Conservation (phyloP, 2,329 filamentous ascomycete genomes). For the Diaporthe sp. region DNA sequence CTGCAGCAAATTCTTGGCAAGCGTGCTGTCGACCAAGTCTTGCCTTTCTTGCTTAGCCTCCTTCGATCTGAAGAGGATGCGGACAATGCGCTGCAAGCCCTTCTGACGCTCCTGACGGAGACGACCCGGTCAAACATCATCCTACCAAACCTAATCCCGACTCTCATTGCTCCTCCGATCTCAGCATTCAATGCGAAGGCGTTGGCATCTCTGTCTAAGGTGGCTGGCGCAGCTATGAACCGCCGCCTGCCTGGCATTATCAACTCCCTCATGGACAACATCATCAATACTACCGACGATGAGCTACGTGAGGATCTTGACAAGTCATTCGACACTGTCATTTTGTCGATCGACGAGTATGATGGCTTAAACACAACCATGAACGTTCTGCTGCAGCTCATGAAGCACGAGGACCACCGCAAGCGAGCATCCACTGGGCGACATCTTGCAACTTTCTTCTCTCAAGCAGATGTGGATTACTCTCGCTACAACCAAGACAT, state of each 20-base stretch:
- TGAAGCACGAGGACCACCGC: slow-evolving; percentile 93
- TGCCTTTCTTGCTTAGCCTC: slow-evolving; percentile 92
- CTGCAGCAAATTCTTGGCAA: slow-evolving; percentile 95
- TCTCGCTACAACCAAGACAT: slow-evolving; percentile 97
- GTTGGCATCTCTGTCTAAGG: slow-evolving; percentile 91
- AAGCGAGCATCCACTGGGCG: slow-evolving; percentile 83
- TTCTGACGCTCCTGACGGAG: slow-evolving; percentile 94
- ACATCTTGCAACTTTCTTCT: slow-evolving; percentile 90
- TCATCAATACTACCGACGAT: slow-evolving; percentile 84
- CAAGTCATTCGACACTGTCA: slow-evolving; percentile 86
- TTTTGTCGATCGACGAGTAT: slow-evolving; percentile 94
- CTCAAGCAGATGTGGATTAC: slow-evolving; percentile 85
- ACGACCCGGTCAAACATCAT: slow-evolving; percentile 96
- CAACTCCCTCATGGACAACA: slow-evolving; percentile 94
- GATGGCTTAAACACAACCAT: slow-evolving; percentile 96
- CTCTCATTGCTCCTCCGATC: slow-evolving; percentile 90
- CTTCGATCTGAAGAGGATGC: slow-evolving; percentile 88
- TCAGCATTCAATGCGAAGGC: slow-evolving; percentile 95
- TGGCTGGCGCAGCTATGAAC: slow-evolving; percentile 92
- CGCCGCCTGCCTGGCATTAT: slow-evolving; percentile 90
- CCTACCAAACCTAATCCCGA: slow-evolving; percentile 94
- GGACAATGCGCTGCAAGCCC: slow-evolving; percentile 90
- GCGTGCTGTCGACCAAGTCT: slow-evolving; percentile 92
- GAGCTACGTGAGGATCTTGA: slow-evolving; percentile 80
- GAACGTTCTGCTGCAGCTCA: slow-evolving; percentile 88